Conservation (phyloP, 2,329 filamentous ascomycete species). For the Zarea fungicola region DNA sequence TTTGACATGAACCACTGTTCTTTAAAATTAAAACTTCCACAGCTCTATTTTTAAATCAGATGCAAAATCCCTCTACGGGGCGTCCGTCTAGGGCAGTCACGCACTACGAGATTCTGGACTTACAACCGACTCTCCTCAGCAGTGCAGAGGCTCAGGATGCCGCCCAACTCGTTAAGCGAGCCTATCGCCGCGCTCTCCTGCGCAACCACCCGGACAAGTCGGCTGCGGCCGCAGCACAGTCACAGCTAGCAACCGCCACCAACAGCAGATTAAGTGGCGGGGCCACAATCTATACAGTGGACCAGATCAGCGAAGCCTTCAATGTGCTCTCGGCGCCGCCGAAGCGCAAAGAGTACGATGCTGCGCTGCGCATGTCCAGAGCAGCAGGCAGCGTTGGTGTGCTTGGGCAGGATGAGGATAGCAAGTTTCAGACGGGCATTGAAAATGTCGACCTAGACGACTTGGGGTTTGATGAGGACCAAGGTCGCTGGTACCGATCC, state of each 20-base stretch:
- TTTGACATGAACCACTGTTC: too few species aligned
- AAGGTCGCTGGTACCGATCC: constrained; percentile 47
- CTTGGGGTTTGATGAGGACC: constrained; percentile 45
- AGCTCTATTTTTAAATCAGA: background rate
- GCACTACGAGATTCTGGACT: constrained; percentile 56
- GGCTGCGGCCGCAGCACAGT: constrained; percentile 8
- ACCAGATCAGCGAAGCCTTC: constrained; percentile 60
- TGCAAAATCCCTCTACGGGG: constrained; percentile 9
- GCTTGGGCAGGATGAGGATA: constrained; percentile 18
- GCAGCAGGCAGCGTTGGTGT: constrained; percentile 14
- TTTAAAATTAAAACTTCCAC: too few species aligned
- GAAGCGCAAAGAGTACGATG: constrained; percentile 50
- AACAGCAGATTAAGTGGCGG: too few species aligned
- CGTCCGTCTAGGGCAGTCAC: constrained; percentile 32
- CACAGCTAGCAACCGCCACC: background rate
- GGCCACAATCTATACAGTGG: constrained; percentile 52
- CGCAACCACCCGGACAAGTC: constrained; percentile 61
- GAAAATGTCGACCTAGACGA: constrained; percentile 64
- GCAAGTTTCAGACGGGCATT: constrained; percentile 50
- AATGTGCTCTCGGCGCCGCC: constrained; percentile 46
- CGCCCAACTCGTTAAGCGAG: constrained; percentile 50
- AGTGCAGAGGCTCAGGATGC: constrained; percentile 32
- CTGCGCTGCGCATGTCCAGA: constrained; percentile 36
- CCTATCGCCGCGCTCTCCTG: constrained; percentile 60
- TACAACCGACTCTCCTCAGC: constrained; percentile 45